Percentiles rank a stretch among this genome's conserved stretches.
Evolutionary conservation across 2,329 filamentous ascomycete species (phyloP).

Genomic region (Pseudogymnoascus sp.): DNA sequence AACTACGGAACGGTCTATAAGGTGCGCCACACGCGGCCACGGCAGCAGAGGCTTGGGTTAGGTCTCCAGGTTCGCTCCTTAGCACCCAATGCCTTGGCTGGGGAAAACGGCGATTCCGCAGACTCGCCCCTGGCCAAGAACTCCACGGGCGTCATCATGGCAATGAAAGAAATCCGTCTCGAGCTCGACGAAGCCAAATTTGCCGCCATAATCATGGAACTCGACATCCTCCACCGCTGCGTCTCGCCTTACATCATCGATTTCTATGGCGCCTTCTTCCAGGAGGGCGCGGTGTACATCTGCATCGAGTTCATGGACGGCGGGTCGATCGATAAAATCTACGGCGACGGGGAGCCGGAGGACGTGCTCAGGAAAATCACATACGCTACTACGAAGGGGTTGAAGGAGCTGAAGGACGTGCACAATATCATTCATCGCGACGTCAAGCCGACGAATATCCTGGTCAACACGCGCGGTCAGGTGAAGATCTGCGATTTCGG

Average conservation of each 20-base stretch:
- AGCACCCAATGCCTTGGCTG: slow-evolving; percentile 25
- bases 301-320: slow-evolving; percentile 99
- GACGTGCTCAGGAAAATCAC: slow-evolving; percentile 84
- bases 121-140: slow-evolving; percentile 25
- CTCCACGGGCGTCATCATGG: slow-evolving; percentile 77
- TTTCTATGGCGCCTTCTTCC: slow-evolving; percentile 98
- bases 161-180: slow-evolving; percentile 97
- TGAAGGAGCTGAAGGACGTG: slow-evolving; percentile 91
- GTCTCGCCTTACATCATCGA: slow-evolving; percentile 95
- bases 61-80: slow-evolving; percentile 44
- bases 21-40: slow-evolving; percentile 72
- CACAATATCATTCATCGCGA: slow-evolving; percentile 99
- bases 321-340: slow-evolving; percentile 94
- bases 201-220: slow-evolving; percentile 92
- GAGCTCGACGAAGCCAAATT: slow-evolving; percentile 97
- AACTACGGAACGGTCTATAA: slow-evolving; percentile 99
- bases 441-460: slow-evolving; percentile 98
- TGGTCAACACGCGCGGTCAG: slow-evolving; percentile 82
- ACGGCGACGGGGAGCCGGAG: slow-evolving; percentile 84
- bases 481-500: slow-evolving; percentile 99
- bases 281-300: slow-evolving; percentile 97
- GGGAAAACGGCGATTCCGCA: neutral
- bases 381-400: slow-evolving; percentile 78
- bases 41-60: slow-evolving; percentile 50
- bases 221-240: slow-evolving; percentile 92